phyloP scores from a whole-genome alignment of 2,329 filamentous ascomycete genomes.

The Neofusicoccum kwambonambiense region DNA sequence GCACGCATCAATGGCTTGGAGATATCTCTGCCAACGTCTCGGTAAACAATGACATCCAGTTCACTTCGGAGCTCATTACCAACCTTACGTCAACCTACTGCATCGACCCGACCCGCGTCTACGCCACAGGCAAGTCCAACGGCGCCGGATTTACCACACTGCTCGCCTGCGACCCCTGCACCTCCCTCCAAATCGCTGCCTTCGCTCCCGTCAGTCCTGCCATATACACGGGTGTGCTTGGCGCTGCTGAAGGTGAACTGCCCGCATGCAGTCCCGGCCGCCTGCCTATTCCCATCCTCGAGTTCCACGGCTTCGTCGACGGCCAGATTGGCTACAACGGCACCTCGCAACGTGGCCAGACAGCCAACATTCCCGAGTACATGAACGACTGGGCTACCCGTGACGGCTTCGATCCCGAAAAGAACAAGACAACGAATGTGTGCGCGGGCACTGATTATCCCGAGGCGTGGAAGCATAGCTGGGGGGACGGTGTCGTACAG shows the following conservation, averaged over 20 bases:
- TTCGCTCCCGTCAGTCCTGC: conserved; percentile 52
- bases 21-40: conserved; percentile 32
- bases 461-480: conserved; percentile 27
- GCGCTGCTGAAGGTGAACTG: conserved; percentile 23
- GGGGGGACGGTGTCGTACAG: conserved; percentile 31
- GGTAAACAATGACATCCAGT: conserved; percentile 42
- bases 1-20: conserved; percentile 42
- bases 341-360: conserved; percentile 24
- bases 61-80: conserved; percentile 45
- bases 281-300: conserved; percentile 40
- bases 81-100: conserved; percentile 44
- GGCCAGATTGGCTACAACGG: conserved; percentile 44
- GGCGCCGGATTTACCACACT: conserved; percentile 53
- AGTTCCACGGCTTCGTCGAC: conserved; percentile 46
- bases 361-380: conserved; percentile 27
- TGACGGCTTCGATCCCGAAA: conserved; percentile 29
- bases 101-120: conserved; percentile 46
- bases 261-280: conserved; percentile 30
- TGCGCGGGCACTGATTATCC: conserved; percentile 31
- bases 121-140: conserved; percentile 54
- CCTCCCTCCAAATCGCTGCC: conserved; percentile 47
- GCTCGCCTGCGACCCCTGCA: conserved; percentile 47
- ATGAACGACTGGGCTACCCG: conserved; percentile 40
- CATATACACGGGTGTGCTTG: conserved; percentile 39
- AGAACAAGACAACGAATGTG: conserved; percentile 29